Evolutionary conservation across 352 stramenopile genomes (phyloP), one percentile per base, ranked within the genome.

Genomic region (Globisporangium alternatum): DNA sequence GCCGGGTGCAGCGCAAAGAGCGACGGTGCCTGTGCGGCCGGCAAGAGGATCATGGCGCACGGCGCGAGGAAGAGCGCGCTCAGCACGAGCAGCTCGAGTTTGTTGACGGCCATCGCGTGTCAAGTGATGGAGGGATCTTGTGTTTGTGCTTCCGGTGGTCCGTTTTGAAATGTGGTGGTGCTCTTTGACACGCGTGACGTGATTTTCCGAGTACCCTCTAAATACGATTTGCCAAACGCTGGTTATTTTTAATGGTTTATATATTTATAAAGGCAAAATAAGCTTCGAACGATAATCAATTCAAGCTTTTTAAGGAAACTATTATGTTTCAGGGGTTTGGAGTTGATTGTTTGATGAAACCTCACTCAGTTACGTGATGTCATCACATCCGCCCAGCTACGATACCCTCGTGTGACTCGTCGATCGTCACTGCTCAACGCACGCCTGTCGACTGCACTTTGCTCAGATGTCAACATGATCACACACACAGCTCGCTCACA

Each of bases 1-100:
- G 80, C 82, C 15, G 80, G 82, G 66, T 91, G 82, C 49, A 84
- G 60, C 5, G 82, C 75, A 45, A 91, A 89, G 25, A 91, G 68
- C 25, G 69, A 78, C 28, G 75, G 74, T 10, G 69, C 64, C 5
- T 60, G 35, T 22, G 57, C 65, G 51, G 68, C 78, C 10, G 76
- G 71, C 48, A 56, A 58, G 53, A 91, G 56, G 67, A 91, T 88
- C 43, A 64, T 69, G 60, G 67, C 74, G 49, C 66, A 71, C 8
- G 82, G 82, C 48, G 70, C 75, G 30, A 78, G 65, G 65, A 91
- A 74, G 44, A 89, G 72, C 43, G 65, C 73, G 28, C 75, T 56
- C 21, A 91, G 71, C 63, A 86, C 71, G 17, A 88, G 69, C 56
- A 88, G 60, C 54, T 88, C 81, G 56, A 87, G 63, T 57, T 78